Evolutionary conservation across 306 rosid genomes (phyloP).

Genomic region (Echinosophora koreensis): DNA sequence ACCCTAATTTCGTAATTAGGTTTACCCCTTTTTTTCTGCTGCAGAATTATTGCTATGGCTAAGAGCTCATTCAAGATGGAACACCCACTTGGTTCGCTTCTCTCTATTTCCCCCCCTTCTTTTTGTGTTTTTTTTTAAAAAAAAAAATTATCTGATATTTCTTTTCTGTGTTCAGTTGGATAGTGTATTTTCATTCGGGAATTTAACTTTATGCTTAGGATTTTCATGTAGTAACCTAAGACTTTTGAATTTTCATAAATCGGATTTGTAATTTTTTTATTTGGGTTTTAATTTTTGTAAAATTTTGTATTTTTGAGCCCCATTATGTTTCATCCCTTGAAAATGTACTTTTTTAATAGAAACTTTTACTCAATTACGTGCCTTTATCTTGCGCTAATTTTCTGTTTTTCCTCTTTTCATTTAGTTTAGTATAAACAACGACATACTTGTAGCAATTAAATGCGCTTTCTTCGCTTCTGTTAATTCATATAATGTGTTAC

Average conservation of each 20-base stretch:
- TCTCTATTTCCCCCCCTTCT: not conserved
- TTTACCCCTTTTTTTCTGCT: not conserved
- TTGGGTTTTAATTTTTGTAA: not conserved
- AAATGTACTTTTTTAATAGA: not conserved
- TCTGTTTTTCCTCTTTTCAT: not conserved
- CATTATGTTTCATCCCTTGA: not conserved
- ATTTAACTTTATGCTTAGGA: not conserved
- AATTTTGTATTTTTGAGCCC: constrained; percentile 21
- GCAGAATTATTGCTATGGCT: constrained; percentile 53
- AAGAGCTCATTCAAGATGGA: constrained; percentile 63
- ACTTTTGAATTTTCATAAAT: not conserved
- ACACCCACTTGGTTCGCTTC: constrained; percentile 57
- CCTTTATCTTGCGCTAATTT: not conserved
- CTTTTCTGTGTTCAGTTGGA: not conserved
- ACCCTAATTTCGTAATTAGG: constrained; percentile 44
- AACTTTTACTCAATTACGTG: not conserved
- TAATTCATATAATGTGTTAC: not conserved
- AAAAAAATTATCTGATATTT: not conserved
- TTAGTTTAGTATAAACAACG: constrained; percentile 26
- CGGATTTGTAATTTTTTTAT: constrained; percentile 1
- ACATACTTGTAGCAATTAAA: not conserved
- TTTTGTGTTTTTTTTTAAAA: not conserved
- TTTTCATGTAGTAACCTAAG: not conserved
- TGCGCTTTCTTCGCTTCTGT: not conserved
- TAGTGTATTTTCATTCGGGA: not conserved